A percentile compares a stretch with the other conserved stretches of the same genome.
Evolutionary conservation across 2,329 filamentous ascomycete species (phyloP).

Genomic region (Ceratocystis destructans): DNA sequence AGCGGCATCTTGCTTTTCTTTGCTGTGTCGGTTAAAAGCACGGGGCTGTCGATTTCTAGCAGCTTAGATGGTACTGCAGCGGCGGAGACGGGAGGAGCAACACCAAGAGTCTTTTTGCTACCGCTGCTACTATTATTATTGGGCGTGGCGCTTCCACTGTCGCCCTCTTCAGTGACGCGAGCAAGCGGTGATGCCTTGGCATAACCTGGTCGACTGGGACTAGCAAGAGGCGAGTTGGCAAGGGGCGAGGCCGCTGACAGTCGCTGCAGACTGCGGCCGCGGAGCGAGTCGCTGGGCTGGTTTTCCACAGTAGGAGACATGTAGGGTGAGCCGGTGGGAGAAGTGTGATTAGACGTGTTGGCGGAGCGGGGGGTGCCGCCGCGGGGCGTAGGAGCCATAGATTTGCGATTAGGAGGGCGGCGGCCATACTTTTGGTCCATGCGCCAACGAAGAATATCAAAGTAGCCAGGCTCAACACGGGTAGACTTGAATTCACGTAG

Average conservation of each 20-base stretch:
- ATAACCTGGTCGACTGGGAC: conserved; percentile 50
- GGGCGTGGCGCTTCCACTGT: neutral
- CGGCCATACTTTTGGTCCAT: conserved; percentile 90
- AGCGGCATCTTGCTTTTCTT: conserved; percentile 29
- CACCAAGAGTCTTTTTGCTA: conserved; percentile 24
- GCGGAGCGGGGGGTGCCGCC: conserved; percentile 26
- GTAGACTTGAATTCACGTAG: conserved; percentile 79
- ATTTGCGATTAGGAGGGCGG: conserved; percentile 40
- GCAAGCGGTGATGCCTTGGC: conserved; percentile 60
- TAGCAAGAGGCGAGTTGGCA: conserved; percentile 40
- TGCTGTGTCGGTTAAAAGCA: conserved; percentile 27
- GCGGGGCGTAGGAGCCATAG: conserved; percentile 30
- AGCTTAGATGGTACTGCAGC: conserved; percentile 36
- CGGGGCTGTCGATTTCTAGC: conserved; percentile 42
- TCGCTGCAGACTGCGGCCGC: conserved; percentile 59
- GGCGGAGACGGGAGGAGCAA: conserved; percentile 29
- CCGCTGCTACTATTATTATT: neutral
- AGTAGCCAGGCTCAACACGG: conserved; percentile 81
- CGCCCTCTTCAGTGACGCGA: conserved; percentile 56
- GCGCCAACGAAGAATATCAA: conserved; percentile 90
- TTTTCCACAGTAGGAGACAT: conserved; percentile 45
- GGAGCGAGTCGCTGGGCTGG: conserved; percentile 38
- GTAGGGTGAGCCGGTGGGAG: conserved; percentile 44
- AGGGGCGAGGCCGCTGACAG: conserved; percentile 39
- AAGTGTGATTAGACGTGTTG: conserved; percentile 23